Percentiles rank a stretch among this genome's conserved stretches.
These are phyloP conservation scores for Melastoma candidum DNA, from an alignment of 441 rosid genomes.

Conservation along the genomic window DNA sequence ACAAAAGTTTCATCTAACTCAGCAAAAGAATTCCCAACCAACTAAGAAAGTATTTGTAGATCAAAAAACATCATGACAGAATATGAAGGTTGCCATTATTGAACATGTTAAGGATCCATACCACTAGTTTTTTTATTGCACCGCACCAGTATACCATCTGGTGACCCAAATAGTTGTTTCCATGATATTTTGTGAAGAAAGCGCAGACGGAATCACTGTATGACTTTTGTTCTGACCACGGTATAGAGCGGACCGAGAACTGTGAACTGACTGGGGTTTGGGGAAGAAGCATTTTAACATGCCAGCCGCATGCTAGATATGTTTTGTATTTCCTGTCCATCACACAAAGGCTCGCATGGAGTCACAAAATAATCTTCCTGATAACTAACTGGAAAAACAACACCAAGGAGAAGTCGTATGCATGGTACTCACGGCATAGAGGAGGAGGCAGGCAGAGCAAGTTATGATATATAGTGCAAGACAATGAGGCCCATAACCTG, in stretches of 20 bases:
- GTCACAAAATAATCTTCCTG: conserved; percentile 4
- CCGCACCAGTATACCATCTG: conserved; percentile 72
- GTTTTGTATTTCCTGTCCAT: conserved; percentile 68
- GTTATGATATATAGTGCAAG: conserved; percentile 68
- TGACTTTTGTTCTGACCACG: conserved; percentile 50
- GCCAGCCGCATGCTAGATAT: conserved; percentile 72
- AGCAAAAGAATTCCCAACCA: no score
- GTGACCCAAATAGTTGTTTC: conserved; percentile 70
- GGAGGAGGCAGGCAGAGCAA: conserved; percentile 63
- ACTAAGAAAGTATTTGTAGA: no score
- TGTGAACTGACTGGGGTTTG: conserved; percentile 72
- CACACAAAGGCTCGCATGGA: background rate
- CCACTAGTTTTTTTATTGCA: conserved; percentile 66
- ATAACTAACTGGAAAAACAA: conserved; percentile 7
- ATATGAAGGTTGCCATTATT: no score
- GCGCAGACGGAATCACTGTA: conserved; percentile 58
- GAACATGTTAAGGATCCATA: conserved; percentile 20
- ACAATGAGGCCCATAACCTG: conserved; percentile 97
- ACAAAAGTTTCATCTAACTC: no score
- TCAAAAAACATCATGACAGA: no score
- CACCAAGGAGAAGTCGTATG: conserved; percentile 4
- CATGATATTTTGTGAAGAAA: conserved; percentile 65
- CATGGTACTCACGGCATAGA: conserved; percentile 62
- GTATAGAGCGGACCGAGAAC: conserved; percentile 85
- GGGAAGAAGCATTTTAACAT: conserved; percentile 41